A percentile compares a stretch with the other conserved stretches of the same genome.
These are phyloP conservation scores for Fusarium sp. DNA, from an alignment of 2,329 filamentous ascomycete species.

Conservation along the genomic window DNA sequence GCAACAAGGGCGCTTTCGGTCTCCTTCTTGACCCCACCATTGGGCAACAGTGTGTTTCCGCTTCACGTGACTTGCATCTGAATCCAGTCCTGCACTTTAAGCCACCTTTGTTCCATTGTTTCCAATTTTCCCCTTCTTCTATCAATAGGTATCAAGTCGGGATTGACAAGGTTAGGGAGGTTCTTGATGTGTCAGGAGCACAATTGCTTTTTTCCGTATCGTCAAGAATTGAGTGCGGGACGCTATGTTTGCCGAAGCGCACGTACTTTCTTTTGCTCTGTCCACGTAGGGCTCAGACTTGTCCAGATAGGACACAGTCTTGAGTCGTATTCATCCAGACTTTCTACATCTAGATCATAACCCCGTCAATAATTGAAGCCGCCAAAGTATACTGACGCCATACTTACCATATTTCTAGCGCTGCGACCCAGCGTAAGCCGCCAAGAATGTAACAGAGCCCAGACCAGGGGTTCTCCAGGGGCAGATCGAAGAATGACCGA, in stretches of 20 bases:
- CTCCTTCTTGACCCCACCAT: conserved; percentile 33
- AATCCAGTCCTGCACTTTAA: neutral
- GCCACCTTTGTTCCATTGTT: conserved; percentile 1
- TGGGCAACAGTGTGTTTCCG: conserved; percentile 37
- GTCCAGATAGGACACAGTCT: neutral
- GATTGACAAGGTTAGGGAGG: neutral
- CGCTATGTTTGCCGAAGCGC: neutral
- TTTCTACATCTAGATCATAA: neutral
- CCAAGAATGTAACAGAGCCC: neutral
- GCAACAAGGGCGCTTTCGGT: conserved; percentile 44
- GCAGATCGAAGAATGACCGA: neutral
- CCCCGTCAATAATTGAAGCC: conserved; percentile 3
- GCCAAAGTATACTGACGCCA: neutral
- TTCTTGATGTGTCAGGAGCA: neutral
- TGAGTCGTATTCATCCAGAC: neutral
- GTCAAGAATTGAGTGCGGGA: neutral
- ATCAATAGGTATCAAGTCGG: neutral
- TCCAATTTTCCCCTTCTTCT: conserved; percentile 24
- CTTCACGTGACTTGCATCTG: conserved; percentile 34
- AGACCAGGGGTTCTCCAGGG: neutral
- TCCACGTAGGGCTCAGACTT: neutral
- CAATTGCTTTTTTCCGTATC: neutral
- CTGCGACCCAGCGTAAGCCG: neutral
- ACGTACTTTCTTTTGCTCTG: neutral
- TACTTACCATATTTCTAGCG: neutral